phyloP scores from a whole-genome alignment of 1,284 basidiomycete genomes.

The Fomitopsis palustris region DNA sequence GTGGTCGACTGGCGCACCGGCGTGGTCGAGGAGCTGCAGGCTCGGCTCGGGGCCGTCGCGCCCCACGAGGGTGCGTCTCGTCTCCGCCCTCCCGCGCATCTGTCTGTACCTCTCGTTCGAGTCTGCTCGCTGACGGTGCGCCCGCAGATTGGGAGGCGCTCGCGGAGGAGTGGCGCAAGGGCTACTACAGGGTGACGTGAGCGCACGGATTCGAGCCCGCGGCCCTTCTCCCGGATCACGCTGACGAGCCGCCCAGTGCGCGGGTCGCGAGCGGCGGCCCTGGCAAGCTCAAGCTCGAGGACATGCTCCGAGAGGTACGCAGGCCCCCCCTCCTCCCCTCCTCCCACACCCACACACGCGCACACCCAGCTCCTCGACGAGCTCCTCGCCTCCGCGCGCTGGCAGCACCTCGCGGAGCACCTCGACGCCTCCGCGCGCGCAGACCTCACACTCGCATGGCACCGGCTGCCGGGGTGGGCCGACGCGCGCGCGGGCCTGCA shows the following conservation, averaged over 20 bases:
- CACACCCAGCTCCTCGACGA: conserved; percentile 47
- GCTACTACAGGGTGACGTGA: conserved; percentile 47
- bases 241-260: conserved; percentile 9
- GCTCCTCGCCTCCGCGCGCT: conserved; percentile 45
- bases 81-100: no score
- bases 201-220: conserved; percentile 15
- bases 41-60: conserved; percentile 11
- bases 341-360: background rate
- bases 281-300: conserved; percentile 51
- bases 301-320: conserved; percentile 52
- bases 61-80: conserved; percentile 20
- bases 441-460: conserved; percentile 51
- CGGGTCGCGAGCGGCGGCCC: conserved; percentile 40
- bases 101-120: no score
- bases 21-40: conserved; percentile 40
- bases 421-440: conserved; percentile 42
- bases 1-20: conserved; percentile 58
- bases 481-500: conserved; percentile 48
- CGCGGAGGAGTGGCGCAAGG: conserved; percentile 52
- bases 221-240: conserved; percentile 4
- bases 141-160: conserved; percentile 48
- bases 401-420: conserved; percentile 39
- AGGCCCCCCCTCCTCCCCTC: background rate
- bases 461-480: conserved; percentile 53
- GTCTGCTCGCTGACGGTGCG: no score